Conservation (phyloP, 2,329 filamentous ascomycete genomes). For the Trichothecium roseum region DNA sequence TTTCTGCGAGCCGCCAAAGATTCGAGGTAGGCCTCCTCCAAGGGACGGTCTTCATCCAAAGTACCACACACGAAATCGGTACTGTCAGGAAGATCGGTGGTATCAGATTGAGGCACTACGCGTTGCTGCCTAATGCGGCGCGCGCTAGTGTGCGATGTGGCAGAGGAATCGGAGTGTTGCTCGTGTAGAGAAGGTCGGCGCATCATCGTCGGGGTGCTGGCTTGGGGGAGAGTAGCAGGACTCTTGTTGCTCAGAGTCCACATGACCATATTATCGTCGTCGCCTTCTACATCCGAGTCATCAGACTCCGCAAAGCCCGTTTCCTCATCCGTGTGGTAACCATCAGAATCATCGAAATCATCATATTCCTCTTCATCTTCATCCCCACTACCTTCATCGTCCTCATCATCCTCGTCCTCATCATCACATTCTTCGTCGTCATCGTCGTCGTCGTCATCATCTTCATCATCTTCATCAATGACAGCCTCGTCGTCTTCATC, state of each 20-base stretch:
- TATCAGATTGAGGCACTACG: slow-evolving; percentile 30
- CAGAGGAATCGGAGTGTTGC: slow-evolving; percentile 51
- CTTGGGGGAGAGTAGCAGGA: slow-evolving; percentile 12
- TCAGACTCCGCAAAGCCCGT: slow-evolving; percentile 60
- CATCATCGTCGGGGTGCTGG: slow-evolving; percentile 15
- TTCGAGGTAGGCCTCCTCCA: slow-evolving; percentile 89
- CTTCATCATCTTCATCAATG: slow-evolving; percentile 34
- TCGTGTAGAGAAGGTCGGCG: slow-evolving; percentile 29
- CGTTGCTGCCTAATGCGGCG: slow-evolving; percentile 17
- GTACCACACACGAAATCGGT: slow-evolving; percentile 99
- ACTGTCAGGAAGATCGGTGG: slow-evolving; percentile 85
- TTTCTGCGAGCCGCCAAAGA: slow-evolving; percentile 72
- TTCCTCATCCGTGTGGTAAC: slow-evolving; percentile 66
- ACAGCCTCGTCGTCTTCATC: slow-evolving; percentile 48
- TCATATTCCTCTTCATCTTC: slow-evolving; percentile 39
- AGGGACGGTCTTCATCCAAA: slow-evolving; percentile 82
- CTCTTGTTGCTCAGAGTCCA: slow-evolving; percentile 38
- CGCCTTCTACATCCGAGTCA: slow-evolving; percentile 48
- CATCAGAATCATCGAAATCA: slow-evolving; percentile 51
- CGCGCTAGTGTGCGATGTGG: slow-evolving; percentile 26
- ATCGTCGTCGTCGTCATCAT: slow-evolving; percentile 36
- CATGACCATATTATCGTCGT: slow-evolving; percentile 52
- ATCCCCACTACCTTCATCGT: slow-evolving; percentile 42
- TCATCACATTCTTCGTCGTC: slow-evolving; percentile 40
- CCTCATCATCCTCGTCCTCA: slow-evolving; percentile 39